Evolutionary conservation across 2,329 filamentous ascomycete genomes (phyloP), one percentile per base, ranked within the genome.

Genomic region (Venturia carpophila): DNA sequence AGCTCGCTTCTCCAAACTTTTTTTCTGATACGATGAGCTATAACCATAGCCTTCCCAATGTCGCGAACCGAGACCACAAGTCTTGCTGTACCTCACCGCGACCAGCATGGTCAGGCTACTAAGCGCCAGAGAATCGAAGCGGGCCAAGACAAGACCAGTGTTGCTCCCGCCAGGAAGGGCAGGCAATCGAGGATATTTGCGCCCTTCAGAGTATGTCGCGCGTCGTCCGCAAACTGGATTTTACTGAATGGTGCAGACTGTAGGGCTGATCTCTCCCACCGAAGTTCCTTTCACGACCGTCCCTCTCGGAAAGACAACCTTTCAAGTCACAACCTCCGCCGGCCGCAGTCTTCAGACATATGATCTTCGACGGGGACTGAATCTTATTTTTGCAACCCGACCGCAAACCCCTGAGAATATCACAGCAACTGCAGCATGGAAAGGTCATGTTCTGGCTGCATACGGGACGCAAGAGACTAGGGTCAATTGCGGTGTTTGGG

Each of bases 271-370:
- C 1, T 97, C 94, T 5, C 91, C 94, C 0, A 97, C 93, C 2
- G 78, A 82, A 61, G 91, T 97, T 0, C 93, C 94, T 0, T 97
- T 99, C 73, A 92, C 93, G 1, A 89, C 89, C 6, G 84, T 95
- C 41, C 90, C 93, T 0, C 82, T 96, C 19, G 94, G 94, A 66
- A 96, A 96, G 77, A 93, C 91, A 0, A 96, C 92, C 3, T 99
- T 96, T 74, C 94, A 99, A 75, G 91, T 99, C 76, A 97, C 94
- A 42, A 99, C 94, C 39, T 97, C 91, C 0, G 90, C 95, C 67
- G 94, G 93, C 68, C 85, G 87, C 71, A 91, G 88, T 66, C 83
- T 99, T 60, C 94, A 99, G 77, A 99, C 94, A 0, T 99, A 99
- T 79, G 94, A 99, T 74, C 79, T 99, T 67, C 91, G 89, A 75